Percentiles rank a stretch among this genome's conserved stretches.
phyloP scores from a whole-genome alignment of 2,329 filamentous ascomycete species.

The Aspergillus ochraceoroseus region DNA sequence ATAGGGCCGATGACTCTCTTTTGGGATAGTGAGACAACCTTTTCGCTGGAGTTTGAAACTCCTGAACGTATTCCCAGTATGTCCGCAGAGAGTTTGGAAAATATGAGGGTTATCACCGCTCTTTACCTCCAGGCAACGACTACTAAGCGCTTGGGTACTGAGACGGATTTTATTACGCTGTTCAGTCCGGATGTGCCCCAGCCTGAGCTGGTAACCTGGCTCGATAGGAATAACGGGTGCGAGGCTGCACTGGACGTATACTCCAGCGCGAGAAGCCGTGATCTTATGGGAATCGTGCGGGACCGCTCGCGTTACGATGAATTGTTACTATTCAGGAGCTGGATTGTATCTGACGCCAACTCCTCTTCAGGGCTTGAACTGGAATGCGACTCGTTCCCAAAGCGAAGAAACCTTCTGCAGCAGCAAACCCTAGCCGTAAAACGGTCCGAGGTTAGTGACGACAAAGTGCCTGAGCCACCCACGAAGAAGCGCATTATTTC shows the following conservation, averaged over 20 bases:
- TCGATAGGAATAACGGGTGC: constrained; percentile 19
- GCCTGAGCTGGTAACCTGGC: constrained; percentile 22
- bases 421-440: constrained; percentile 10
- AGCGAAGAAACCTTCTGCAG: constrained; percentile 29
- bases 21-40: constrained; percentile 27
- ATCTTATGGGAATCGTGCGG: constrained; percentile 26
- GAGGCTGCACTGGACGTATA: constrained; percentile 25
- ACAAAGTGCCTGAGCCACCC: constrained; percentile 5
- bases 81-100: constrained; percentile 21
- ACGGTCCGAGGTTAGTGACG: constrained; percentile 2
- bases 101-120: constrained; percentile 32
- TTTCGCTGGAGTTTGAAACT: constrained; percentile 20
- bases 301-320: constrained; percentile 25
- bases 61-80: constrained; percentile 10
- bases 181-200: constrained; percentile 25
- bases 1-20: constrained; percentile 27
- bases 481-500: constrained; percentile 22
- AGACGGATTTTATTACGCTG: constrained; percentile 27
- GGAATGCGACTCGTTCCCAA: constrained; percentile 27
- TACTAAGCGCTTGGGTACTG: constrained; percentile 2
- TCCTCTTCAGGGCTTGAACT: constrained; percentile 17
- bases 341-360: constrained; percentile 18
- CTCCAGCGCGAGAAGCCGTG: constrained; percentile 4
- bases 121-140: constrained; percentile 27
- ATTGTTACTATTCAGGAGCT: constrained; percentile 25